Evolutionary conservation across 1,284 basidiomycete genomes (phyloP), one percentile per base, ranked within the genome.

Genomic region (Cutaneotrichosporon cutaneum): DNA sequence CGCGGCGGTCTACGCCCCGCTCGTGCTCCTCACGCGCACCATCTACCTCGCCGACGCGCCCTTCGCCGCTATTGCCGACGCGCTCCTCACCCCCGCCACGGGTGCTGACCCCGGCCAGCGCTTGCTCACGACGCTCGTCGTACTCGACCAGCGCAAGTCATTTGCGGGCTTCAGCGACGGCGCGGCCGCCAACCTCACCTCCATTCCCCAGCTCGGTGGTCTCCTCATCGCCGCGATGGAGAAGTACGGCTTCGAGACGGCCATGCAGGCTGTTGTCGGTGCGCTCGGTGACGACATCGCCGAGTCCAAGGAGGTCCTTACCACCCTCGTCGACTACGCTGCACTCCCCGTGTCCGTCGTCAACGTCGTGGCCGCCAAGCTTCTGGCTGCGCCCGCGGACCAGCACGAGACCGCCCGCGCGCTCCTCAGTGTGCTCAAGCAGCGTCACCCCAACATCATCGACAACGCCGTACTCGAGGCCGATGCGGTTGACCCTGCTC

Each of bases 1-100:
- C 59, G 75, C 77, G 9, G 76, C 78, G 11, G 72, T 79, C 4
- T 79, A 78, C 61, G 76, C 78, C 7, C 73, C 77, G 8, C 65
- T 79, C 9, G 69, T 80, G 18, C 73, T 80, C n/a, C 70, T 79
- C 39, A 68, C 75, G 26, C 72, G 78, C 35, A 67, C 72, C 0
- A 63, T 77, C 11, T 66, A 66, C 13, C 73, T 80, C 21, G 74
- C 77, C 24, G 72, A 77, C 22, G 76, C 61, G 2, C 75, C 77
- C 0, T 78, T 78, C 63, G 56, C 64, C 4, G 76, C 72, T 10
- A 55, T 79, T 18, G 63, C 75, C 16, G 68, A 69, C 4, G 67
- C 75, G 7, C 65, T 78, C 16, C 60, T 78, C 10, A 72, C 74
- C 0, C 67, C 74, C 8, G 56, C 67, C 14, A 69, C 70, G n/a